These are phyloP conservation scores for Xylaria flabelliformis DNA, from an alignment of 495 filamentous ascomycete genomes.

Conservation along the genomic window DNA sequence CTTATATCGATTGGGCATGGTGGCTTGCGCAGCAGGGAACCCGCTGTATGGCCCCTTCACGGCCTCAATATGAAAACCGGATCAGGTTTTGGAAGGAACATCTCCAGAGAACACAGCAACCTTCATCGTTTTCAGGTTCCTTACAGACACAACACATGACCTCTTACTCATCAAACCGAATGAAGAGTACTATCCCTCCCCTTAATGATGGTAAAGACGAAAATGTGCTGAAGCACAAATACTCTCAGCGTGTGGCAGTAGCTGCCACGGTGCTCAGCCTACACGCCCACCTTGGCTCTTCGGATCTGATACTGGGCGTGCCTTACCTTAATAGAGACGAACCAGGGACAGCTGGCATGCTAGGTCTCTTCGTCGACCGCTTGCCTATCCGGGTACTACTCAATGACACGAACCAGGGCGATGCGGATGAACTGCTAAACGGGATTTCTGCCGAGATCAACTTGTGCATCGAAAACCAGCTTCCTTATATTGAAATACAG, in stretches of 20 bases:
- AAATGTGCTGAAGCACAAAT: neutral
- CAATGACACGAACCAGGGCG: neutral
- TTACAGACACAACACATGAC: neutral
- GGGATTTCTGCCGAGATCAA: neutral
- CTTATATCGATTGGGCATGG: neutral
- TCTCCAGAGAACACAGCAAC: neutral
- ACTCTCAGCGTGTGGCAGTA: neutral
- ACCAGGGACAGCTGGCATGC: neutral
- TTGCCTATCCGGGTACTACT: neutral
- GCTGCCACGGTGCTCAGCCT: neutral
- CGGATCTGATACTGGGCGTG: neutral
- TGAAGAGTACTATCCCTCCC: neutral
- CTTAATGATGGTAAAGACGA: neutral
- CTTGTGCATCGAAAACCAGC: neutral
- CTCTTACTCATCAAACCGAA: neutral
- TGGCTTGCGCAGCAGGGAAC: neutral
- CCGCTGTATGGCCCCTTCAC: neutral
- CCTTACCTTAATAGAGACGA: neutral
- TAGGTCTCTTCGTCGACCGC: neutral
- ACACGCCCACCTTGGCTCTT: neutral
- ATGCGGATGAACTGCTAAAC: neutral
- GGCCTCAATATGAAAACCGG: neutral
- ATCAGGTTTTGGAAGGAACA: neutral
- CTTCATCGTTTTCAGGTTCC: neutral
- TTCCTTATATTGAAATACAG: neutral